Conservation (phyloP, 2,329 filamentous ascomycete species). For the Fonsecaea nubica region DNA sequence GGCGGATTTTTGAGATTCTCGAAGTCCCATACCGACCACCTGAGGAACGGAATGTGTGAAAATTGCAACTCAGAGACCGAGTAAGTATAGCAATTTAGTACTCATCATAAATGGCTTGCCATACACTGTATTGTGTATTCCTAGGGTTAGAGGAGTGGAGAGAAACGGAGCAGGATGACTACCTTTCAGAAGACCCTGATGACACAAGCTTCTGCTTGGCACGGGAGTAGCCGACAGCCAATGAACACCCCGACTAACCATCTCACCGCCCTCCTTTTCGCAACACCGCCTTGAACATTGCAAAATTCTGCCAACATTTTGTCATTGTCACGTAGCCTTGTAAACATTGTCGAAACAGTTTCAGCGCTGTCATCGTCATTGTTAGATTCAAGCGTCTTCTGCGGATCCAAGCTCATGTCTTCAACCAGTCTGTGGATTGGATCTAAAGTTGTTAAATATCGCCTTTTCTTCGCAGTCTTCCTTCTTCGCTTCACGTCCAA, state of each 20-base stretch:
- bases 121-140: neutral
- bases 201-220: neutral
- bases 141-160: neutral
- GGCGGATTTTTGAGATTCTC: conserved; percentile 78
- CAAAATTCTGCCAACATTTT: conserved; percentile 25
- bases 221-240: neutral
- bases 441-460: neutral
- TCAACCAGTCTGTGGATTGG: neutral
- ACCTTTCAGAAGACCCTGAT: neutral
- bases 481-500: neutral
- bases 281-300: conserved; percentile 13
- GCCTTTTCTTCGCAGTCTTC: neutral
- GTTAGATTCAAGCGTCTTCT: neutral
- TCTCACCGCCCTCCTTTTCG: conserved; percentile 20
- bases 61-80: neutral
- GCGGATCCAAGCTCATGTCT: conserved; percentile 1
- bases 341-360: neutral
- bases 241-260: neutral
- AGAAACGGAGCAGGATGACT: neutral
- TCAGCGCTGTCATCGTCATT: neutral
- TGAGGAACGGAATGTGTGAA: conserved; percentile 58
- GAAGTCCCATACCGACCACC: conserved; percentile 82
- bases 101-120: neutral
- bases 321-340: neutral
- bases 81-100: neutral